A percentile compares a stretch with the other conserved stretches of the same genome.
phyloP scores from a whole-genome alignment of 2,329 filamentous ascomycete species.

The Sporothrix globosa region DNA sequence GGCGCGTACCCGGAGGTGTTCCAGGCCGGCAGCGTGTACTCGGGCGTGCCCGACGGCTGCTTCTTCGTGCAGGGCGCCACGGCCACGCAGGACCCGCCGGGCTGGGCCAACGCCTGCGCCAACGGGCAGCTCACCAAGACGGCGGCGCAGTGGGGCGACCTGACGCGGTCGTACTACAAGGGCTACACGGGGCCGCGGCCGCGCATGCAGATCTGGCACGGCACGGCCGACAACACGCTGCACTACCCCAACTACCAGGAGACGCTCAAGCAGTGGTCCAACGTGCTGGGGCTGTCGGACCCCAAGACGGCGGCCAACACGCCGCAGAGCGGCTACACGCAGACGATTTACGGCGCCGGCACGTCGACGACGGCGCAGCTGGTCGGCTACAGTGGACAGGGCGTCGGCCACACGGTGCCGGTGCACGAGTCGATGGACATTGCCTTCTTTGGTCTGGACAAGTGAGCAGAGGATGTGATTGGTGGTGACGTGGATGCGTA shows the following conservation, averaged over 20 bases:
- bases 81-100: constrained; percentile 45
- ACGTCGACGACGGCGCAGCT: constrained; percentile 39
- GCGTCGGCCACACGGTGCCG: constrained; percentile 42
- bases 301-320: constrained; percentile 42
- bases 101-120: constrained; percentile 61
- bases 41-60: constrained; percentile 60
- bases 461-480: not conserved
- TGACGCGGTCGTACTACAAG: constrained; percentile 53
- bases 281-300: constrained; percentile 48
- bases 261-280: constrained; percentile 52
- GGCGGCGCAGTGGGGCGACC: constrained; percentile 48
- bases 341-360: constrained; percentile 45
- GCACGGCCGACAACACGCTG: constrained; percentile 46
- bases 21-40: constrained; percentile 54
- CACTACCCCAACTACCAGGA: constrained; percentile 47
- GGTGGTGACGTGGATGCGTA: too few species aligned
- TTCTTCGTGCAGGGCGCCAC: constrained; percentile 50
- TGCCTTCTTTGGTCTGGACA: constrained; percentile 39
- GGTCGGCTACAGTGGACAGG: constrained; percentile 40
- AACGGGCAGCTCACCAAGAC: constrained; percentile 52
- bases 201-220: constrained; percentile 47
- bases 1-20: constrained; percentile 61
- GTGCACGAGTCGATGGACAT: constrained; percentile 40
- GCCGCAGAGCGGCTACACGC: constrained; percentile 45
- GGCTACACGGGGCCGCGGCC: constrained; percentile 51